These are phyloP conservation scores for Huntiella abstrusa DNA, from an alignment of 2,329 filamentous ascomycete genomes.

Conservation along the genomic window DNA sequence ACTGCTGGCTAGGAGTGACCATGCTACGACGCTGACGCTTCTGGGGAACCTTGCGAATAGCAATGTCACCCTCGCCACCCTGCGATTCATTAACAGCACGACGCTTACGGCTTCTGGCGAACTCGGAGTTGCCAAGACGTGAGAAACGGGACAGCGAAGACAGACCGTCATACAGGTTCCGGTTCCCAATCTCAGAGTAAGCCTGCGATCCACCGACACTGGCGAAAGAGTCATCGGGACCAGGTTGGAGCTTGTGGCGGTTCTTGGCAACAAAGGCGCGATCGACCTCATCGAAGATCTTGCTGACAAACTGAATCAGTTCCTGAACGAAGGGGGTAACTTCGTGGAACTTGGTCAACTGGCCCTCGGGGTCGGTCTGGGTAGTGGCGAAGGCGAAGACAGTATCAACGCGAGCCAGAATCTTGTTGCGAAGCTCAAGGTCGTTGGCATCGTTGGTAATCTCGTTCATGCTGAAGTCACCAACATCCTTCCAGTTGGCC, in stretches of 20 bases:
- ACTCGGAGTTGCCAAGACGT: conserved; percentile 6
- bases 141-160: conserved; percentile 10
- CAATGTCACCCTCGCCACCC: conserved; percentile 1
- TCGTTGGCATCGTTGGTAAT: conserved; percentile 8
- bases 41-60: conserved; percentile 9
- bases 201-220: neutral
- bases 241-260: conserved; percentile 10
- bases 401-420: conserved; percentile 4
- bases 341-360: conserved; percentile 8
- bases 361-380: conserved; percentile 4
- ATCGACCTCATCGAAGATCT: conserved; percentile 11
- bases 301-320: conserved; percentile 8
- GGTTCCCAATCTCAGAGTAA: conserved; percentile 7
- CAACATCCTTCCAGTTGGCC: conserved; percentile 9
- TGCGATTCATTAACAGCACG: neutral
- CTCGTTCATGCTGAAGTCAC: conserved; percentile 9
- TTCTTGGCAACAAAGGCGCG: conserved; percentile 11
- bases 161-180: conserved; percentile 10
- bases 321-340: conserved; percentile 10
- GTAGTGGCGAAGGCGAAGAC: conserved; percentile 8
- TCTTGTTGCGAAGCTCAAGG: conserved; percentile 3
- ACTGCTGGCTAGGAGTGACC: conserved; percentile 7
- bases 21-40: conserved; percentile 11
- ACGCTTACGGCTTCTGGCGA: conserved; percentile 9
- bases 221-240: conserved; percentile 6